A percentile compares a stretch with the other conserved stretches of the same genome.
phyloP scores from a whole-genome alignment of 805 yeast species.

The Scheffersomyces ergatensis region DNA sequence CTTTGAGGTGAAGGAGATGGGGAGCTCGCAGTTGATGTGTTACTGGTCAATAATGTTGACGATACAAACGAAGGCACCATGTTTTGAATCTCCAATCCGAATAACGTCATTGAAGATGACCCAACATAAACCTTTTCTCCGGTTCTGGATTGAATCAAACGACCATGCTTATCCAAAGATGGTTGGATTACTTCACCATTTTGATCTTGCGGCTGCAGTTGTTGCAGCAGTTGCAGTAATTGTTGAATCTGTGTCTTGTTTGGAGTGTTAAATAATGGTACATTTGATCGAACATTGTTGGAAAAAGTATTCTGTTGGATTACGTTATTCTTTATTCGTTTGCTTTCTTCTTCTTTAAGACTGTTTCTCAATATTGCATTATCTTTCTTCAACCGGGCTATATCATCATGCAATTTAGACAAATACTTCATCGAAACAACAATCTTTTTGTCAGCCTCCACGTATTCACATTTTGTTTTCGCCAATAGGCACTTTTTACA shows the following conservation, averaged over 20 bases:
- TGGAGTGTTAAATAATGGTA: neutral
- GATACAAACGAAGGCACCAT: slow-evolving; percentile 42
- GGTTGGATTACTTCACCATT: slow-evolving; percentile 60
- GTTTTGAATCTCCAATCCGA: slow-evolving; percentile 74
- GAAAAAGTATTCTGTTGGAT: neutral
- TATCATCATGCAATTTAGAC: slow-evolving; percentile 64
- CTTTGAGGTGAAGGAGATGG: slow-evolving; percentile 10
- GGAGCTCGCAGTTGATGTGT: slow-evolving; percentile 3
- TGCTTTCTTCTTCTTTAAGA: slow-evolving; percentile 27
- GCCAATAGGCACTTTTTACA: slow-evolving; percentile 61
- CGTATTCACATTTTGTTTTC: slow-evolving; percentile 62
- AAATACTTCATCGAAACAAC: slow-evolving; percentile 72
- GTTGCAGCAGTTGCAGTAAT: slow-evolving; percentile 7
- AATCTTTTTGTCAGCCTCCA: slow-evolving; percentile 68
- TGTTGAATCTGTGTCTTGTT: neutral
- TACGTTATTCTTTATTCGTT: neutral
- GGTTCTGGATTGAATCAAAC: slow-evolving; percentile 69
- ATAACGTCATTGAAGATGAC: slow-evolving; percentile 78
- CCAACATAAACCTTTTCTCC: slow-evolving; percentile 79
- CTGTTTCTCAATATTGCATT: slow-evolving; percentile 54
- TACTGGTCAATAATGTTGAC: slow-evolving; percentile 7
- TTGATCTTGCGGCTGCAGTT: slow-evolving; percentile 3
- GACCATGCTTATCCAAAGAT: slow-evolving; percentile 67
- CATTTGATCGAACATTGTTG: neutral
- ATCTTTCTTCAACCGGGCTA: slow-evolving; percentile 62